Percentiles rank a stretch among this genome's conserved stretches.
Conservation (phyloP, 2,329 filamentous ascomycete genomes). For the Colletotrichum liaoningense region DNA sequence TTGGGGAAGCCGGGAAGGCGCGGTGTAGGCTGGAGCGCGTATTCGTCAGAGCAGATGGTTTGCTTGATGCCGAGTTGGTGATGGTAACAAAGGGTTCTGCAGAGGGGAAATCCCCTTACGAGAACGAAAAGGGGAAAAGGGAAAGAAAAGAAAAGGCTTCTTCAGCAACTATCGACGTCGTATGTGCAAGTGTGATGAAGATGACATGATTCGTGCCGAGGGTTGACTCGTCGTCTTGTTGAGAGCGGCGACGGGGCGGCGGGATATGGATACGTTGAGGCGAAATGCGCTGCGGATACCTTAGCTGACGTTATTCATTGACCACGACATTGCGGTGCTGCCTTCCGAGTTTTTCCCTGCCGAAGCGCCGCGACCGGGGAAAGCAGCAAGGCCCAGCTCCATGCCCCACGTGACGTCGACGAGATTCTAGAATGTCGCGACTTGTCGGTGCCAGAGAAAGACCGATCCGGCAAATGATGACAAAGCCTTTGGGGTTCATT, state of each 20-base stretch:
- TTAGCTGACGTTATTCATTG: conserved; percentile 33
- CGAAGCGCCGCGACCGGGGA: conserved; percentile 29
- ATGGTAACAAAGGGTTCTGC: background rate
- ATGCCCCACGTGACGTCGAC: conserved; percentile 17
- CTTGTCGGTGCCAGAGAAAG: background rate
- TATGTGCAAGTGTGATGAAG: conserved; percentile 16
- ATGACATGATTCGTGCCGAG: conserved; percentile 22
- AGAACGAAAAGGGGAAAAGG: background rate
- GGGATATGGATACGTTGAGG: conserved; percentile 35
- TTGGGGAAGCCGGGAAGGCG: background rate
- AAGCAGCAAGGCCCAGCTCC: background rate
- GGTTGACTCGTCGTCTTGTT: conserved; percentile 23
- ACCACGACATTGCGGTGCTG: conserved; percentile 20
- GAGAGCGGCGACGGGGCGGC: conserved; percentile 23
- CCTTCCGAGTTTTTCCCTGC: conserved; percentile 36
- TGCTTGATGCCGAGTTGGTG: conserved; percentile 1
- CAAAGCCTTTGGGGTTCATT: background rate
- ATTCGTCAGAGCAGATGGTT: conserved; percentile 3
- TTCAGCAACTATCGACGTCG: conserved; percentile 17
- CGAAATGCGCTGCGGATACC: conserved; percentile 16
- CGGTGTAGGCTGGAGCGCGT: background rate
- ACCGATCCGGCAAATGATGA: conserved; percentile 8
- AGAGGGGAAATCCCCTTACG: conserved; percentile 2
- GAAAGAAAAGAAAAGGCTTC: background rate
- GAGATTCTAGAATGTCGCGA: conserved; percentile 8